phyloP scores from a whole-genome alignment of 148 eudicot species.

The Oxyria digyna region DNA sequence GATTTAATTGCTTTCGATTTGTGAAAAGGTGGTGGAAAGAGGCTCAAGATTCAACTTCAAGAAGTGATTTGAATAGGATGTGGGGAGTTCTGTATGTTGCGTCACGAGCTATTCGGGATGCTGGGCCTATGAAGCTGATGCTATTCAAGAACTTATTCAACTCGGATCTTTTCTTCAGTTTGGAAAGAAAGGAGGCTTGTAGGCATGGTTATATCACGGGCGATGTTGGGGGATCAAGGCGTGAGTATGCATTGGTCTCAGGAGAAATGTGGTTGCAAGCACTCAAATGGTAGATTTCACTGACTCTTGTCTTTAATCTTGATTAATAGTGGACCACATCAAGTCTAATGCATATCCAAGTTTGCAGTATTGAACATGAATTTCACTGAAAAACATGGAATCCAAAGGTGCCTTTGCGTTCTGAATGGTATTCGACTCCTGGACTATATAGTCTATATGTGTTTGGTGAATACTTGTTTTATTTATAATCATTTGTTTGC shows the following conservation, averaged over 20 bases:
- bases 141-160: conserved; percentile 69
- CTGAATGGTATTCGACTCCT: not conserved
- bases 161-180: conserved; percentile 72
- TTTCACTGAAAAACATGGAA: not conserved
- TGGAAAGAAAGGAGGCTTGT: conserved; percentile 45
- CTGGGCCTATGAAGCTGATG: conserved; percentile 73
- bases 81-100: conserved; percentile 46
- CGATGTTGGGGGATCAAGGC: conserved; percentile 55
- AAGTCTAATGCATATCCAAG: not conserved
- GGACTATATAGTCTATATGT: not conserved
- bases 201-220: conserved; percentile 23
- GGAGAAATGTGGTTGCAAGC: conserved; percentile 91
- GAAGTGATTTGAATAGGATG: conserved; percentile 21
- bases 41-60: conserved; percentile 33
- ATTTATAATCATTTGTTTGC: not conserved
- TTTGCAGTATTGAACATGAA: not conserved
- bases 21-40: conserved; percentile 69
- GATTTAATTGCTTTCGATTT: not conserved
- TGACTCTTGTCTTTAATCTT: not conserved
- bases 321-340: not conserved
- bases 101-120: conserved; percentile 34
- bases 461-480: not conserved
- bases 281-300: conserved; percentile 58
- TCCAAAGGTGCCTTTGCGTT: not conserved
- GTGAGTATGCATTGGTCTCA: conserved; percentile 76